These are phyloP conservation scores for Trametes cingulata DNA, from an alignment of 768 basidiomycete genomes.

Conservation along the genomic window DNA sequence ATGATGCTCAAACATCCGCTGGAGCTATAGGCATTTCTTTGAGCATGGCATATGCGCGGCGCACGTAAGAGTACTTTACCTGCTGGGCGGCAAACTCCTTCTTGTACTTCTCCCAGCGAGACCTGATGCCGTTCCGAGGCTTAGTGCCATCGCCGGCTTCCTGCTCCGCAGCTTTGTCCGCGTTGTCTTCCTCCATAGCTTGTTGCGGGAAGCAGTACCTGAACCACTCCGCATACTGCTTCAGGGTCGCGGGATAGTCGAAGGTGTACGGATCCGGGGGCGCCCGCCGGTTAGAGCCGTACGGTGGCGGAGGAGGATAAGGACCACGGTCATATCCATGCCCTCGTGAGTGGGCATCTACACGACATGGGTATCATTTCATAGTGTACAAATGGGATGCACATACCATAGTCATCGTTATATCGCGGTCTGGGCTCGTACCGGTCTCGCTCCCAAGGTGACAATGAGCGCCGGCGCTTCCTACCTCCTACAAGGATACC, in stretches of 20 bases:
- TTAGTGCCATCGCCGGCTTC: slow-evolving; percentile 81
- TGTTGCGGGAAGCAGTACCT: slow-evolving; percentile 72
- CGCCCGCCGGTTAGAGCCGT: slow-evolving; percentile 45
- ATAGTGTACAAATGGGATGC: background rate
- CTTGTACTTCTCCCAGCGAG: slow-evolving; percentile 92
- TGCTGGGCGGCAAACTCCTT: slow-evolving; percentile 86
- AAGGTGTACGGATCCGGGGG: slow-evolving; percentile 81
- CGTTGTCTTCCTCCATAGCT: slow-evolving; percentile 79
- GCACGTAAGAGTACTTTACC: slow-evolving; percentile 52
- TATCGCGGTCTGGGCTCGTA: slow-evolving; percentile 84
- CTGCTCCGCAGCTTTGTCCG: slow-evolving; percentile 82
- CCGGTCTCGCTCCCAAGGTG: slow-evolving; percentile 81
- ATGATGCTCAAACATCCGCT: slow-evolving; percentile 95
- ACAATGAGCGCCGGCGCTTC: slow-evolving; percentile 77
- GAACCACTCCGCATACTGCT: slow-evolving; percentile 90
- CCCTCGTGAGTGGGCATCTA: slow-evolving; percentile 66
- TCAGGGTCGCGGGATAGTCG: slow-evolving; percentile 78
- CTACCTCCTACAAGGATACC: slow-evolving; percentile 47
- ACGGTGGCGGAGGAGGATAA: slow-evolving; percentile 44
- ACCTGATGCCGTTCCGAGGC: slow-evolving; percentile 80
- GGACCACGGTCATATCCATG: slow-evolving; percentile 67
- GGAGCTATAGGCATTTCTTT: slow-evolving; percentile 61
- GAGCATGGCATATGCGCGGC: background rate
- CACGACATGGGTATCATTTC: slow-evolving; percentile 18
- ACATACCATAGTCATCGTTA: slow-evolving; percentile 77